A percentile compares a stretch with the other conserved stretches of the same genome.
Evolutionary conservation across 2,329 filamentous ascomycete species (phyloP).

Genomic region (Cladosporium sp.): DNA sequence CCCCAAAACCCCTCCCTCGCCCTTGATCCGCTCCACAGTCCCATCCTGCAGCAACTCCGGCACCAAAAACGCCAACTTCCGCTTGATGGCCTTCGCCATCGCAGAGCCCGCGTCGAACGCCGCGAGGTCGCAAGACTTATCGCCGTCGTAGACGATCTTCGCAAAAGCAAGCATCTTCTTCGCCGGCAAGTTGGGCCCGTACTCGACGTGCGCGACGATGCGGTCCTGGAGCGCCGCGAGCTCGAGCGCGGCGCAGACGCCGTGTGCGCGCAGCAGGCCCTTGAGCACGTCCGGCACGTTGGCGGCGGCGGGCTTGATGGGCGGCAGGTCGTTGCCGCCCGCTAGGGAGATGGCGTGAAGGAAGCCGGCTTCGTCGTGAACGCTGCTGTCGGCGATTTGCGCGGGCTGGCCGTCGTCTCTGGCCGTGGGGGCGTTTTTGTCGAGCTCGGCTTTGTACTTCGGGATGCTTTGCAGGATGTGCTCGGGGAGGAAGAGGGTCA

Average conservation of each 20-base stretch:
- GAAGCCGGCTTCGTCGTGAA: neutral
- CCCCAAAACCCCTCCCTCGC: neutral
- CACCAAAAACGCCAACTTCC: constrained; percentile 2
- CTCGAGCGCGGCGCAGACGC: neutral
- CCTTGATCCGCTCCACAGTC: neutral
- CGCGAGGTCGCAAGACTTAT: neutral
- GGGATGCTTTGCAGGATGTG: neutral
- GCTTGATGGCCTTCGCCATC: constrained; percentile 5
- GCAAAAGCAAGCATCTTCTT: constrained; percentile 1
- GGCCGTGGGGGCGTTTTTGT: neutral
- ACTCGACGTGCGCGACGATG: constrained; percentile 2
- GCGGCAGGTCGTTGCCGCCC: neutral
- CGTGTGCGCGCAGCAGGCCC: constrained; percentile 3
- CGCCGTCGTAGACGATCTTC: neutral
- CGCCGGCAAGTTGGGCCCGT: neutral
- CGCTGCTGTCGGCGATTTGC: neutral
- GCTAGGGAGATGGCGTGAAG: constrained; percentile 8
- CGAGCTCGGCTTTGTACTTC: neutral
- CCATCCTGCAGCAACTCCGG: neutral
- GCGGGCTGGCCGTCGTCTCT: neutral
- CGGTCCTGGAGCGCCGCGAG: neutral
- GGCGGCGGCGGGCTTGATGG: neutral
- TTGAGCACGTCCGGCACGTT: neutral
- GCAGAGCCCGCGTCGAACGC: neutral
- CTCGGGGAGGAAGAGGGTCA: constrained; percentile 2